Evolutionary conservation across 169 alveolate species (phyloP).

Genomic region (Nephromyces sp.): DNA sequence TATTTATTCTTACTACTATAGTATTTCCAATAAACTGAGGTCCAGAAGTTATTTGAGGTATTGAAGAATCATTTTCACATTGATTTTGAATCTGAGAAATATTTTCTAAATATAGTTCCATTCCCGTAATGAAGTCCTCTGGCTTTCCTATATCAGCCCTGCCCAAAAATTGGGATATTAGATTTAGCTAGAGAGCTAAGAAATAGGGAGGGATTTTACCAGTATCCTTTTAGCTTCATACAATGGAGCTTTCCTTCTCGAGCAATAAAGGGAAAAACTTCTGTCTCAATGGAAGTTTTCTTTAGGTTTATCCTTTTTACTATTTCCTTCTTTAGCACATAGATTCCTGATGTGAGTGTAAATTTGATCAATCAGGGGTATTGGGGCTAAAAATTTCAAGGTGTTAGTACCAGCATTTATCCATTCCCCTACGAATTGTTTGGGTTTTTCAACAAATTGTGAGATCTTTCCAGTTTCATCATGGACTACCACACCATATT

Average conservation of each 20-base stretch:
- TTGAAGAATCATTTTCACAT: background rate
- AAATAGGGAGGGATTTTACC: conserved; percentile 22
- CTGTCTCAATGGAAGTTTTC: conserved; percentile 86
- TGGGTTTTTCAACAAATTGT: conserved; percentile 89
- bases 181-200: background rate
- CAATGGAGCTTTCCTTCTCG: conserved; percentile 52
- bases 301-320: conserved; percentile 73
- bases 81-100: background rate
- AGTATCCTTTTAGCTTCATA: conserved; percentile 59
- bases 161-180: conserved; percentile 7
- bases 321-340: conserved; percentile 66
- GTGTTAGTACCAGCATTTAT: conserved; percentile 69
- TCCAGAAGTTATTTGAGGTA: background rate
- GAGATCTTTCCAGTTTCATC: conserved; percentile 72
- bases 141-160: conserved; percentile 92
- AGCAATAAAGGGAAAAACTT: conserved; percentile 88
- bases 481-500: conserved; percentile 89
- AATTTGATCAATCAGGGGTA: background rate
- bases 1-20: conserved; percentile 4
- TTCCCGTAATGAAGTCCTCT: conserved; percentile 72
- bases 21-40: conserved; percentile 21
- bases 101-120: background rate
- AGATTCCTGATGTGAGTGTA: conserved; percentile 47
- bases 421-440: conserved; percentile 69
- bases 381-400: background rate